Evolutionary conservation across 1,284 basidiomycete genomes (phyloP).

Genomic region (Marasmius tenuissimus): DNA sequence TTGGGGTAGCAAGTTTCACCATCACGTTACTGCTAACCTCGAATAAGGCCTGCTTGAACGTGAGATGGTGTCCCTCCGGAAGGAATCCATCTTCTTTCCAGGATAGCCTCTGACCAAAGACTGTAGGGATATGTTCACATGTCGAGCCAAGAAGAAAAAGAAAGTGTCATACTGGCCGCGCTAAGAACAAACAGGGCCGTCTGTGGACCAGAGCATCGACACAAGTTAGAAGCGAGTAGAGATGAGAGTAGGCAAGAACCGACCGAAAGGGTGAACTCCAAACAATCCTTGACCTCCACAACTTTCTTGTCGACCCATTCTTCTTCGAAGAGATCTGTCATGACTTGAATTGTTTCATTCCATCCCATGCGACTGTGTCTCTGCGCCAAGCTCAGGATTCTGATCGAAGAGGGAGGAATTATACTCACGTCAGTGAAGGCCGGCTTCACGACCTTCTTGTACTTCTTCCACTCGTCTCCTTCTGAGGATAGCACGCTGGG

Average conservation of each 20-base stretch:
- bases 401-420: not conserved
- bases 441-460: constrained; percentile 37
- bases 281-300: not conserved
- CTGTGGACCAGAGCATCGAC: not conserved
- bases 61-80: not conserved
- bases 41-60: not conserved
- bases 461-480: constrained; percentile 44
- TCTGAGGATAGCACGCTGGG: constrained; percentile 42
- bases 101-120: not conserved
- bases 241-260: not conserved
- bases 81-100: not conserved
- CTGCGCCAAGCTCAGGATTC: constrained; percentile 3
- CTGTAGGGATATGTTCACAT: not conserved
- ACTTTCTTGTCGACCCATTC: constrained; percentile 8
- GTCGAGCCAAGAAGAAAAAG: not conserved
- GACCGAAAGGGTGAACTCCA: not conserved
- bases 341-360: constrained; percentile 33
- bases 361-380: constrained; percentile 41
- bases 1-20: not conserved
- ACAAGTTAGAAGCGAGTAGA: not conserved
- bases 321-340: constrained; percentile 23
- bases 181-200: not conserved
- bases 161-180: not conserved
- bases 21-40: not conserved
- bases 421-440: constrained; percentile 37